A percentile compares a stretch with the other conserved stretches of the same genome.
Conservation (phyloP, 2,329 filamentous ascomycete genomes). For the Elsinoe australis region DNA sequence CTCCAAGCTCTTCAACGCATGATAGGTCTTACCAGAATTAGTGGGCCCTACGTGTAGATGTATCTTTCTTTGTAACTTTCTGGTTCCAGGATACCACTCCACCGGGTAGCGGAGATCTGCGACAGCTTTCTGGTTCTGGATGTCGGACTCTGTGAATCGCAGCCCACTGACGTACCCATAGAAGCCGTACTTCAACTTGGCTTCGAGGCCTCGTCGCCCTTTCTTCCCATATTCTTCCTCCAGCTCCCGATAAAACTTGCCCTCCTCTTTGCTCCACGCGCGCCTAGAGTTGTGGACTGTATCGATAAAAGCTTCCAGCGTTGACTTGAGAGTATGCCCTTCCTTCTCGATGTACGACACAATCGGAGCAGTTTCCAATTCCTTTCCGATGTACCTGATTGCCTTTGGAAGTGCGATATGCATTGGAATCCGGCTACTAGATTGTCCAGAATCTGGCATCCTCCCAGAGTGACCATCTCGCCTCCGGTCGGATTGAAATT, state of each 20-base stretch:
- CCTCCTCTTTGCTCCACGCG: neutral
- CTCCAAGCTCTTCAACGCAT: constrained; percentile 79
- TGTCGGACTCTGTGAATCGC: constrained; percentile 49
- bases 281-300: constrained; percentile 14
- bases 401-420: constrained; percentile 22
- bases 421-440: constrained; percentile 3
- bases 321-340: constrained; percentile 22
- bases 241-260: constrained; percentile 9
- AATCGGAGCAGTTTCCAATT: constrained; percentile 29
- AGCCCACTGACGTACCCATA: constrained; percentile 55
- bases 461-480: too few species aligned
- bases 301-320: constrained; percentile 25
- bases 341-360: constrained; percentile 27
- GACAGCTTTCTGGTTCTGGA: constrained; percentile 54
- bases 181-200: constrained; percentile 56
- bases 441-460: too few species aligned
- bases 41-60: constrained; percentile 94
- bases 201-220: constrained; percentile 26
- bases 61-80: constrained; percentile 70
- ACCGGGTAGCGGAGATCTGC: constrained; percentile 81
- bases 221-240: constrained; percentile 17
- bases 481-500: too few species aligned
- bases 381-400: constrained; percentile 23
- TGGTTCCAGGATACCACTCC: constrained; percentile 86
- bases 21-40: constrained; percentile 97